Conservation (phyloP, 768 basidiomycete genomes). For the Pleurotus sapidus region DNA sequence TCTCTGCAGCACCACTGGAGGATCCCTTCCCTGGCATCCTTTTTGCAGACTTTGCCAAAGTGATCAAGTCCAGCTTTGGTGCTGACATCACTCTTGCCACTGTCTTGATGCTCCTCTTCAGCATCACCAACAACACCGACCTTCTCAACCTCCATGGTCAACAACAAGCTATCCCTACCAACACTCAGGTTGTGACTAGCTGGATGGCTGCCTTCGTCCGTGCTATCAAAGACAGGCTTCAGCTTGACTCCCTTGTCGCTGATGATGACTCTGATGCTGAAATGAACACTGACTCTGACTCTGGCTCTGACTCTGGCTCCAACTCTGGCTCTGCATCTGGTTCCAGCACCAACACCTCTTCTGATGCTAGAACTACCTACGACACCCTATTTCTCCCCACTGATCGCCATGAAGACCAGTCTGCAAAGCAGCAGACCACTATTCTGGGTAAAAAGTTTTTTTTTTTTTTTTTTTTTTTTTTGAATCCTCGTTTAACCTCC, state of each 20-base stretch:
- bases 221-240: neutral
- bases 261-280: neutral
- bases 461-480: too few species aligned
- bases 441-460: too few species aligned
- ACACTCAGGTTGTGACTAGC: neutral
- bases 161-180: neutral
- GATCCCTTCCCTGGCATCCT: conserved; percentile 6
- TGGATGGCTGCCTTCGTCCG: neutral
- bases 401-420: too few species aligned
- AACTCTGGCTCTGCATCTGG: too few species aligned
- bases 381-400: neutral
- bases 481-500: too few species aligned
- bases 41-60: neutral
- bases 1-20: neutral
- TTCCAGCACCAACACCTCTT: neutral
- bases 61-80: neutral
- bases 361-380: neutral
- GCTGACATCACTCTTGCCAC: conserved; percentile 1
- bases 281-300: neutral
- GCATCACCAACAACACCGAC: neutral
- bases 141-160: conserved; percentile 3
- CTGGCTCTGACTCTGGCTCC: neutral
- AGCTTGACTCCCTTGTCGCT: neutral
- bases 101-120: conserved; percentile 3
- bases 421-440: too few species aligned